phyloP scores from a whole-genome alignment of 1,139 yeast species.

The Hanseniaspora sp. region DNA sequence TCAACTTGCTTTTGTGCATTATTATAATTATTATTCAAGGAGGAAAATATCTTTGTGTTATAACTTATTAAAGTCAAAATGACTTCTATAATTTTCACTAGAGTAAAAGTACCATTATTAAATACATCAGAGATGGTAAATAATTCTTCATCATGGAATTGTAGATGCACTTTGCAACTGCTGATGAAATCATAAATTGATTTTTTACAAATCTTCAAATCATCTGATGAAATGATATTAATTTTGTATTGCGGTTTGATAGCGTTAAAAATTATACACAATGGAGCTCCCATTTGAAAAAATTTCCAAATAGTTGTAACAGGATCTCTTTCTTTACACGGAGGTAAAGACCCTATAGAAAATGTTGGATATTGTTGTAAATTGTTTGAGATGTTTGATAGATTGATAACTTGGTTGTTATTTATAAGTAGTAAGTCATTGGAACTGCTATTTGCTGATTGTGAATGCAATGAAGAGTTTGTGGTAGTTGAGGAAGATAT shows the following conservation, averaged over 20 bases:
- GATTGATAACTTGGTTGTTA: slow-evolving; percentile 1
- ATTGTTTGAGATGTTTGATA: slow-evolving; percentile 4
- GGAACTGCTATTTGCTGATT: slow-evolving; percentile 12
- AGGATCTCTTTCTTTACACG: slow-evolving; percentile 70
- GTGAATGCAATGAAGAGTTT: slow-evolving; percentile 17
- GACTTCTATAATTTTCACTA: slow-evolving; percentile 60
- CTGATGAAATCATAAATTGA: slow-evolving; percentile 82
- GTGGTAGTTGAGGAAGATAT: slow-evolving; percentile 30
- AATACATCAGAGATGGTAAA: slow-evolving; percentile 87
- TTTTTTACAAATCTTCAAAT: slow-evolving; percentile 73
- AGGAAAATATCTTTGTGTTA: slow-evolving; percentile 35
- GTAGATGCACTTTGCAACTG: slow-evolving; percentile 71
- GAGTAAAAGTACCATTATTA: slow-evolving; percentile 67
- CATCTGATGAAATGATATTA: slow-evolving; percentile 59
- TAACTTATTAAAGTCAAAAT: slow-evolving; percentile 52
- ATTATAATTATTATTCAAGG: slow-evolving; percentile 16
- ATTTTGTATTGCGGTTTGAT: slow-evolving; percentile 34
- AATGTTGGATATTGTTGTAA: slow-evolving; percentile 36
- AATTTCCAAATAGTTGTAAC: slow-evolving; percentile 83
- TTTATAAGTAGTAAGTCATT: neutral
- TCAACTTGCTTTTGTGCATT: neutral
- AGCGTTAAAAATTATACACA: slow-evolving; percentile 70
- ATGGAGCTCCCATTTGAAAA: slow-evolving; percentile 85
- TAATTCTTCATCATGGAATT: slow-evolving; percentile 66
- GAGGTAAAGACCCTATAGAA: slow-evolving; percentile 67